Evolutionary conservation across 805 yeast genomes (phyloP).

Genomic region (Nakazawaea ambrosiae): DNA sequence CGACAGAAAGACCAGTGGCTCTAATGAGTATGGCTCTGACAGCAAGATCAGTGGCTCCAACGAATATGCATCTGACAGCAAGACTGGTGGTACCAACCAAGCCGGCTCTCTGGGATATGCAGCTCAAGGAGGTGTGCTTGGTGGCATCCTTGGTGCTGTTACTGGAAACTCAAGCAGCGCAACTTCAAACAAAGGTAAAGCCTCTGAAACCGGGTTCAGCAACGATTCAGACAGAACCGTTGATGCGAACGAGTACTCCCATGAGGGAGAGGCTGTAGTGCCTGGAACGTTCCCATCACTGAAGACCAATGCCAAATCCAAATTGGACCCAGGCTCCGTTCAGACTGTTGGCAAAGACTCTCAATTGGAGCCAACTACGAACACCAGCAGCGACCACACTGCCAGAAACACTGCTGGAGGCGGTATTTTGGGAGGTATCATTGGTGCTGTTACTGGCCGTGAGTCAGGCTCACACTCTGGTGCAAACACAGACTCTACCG

Average conservation of each 20-base stretch:
- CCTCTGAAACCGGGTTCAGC: neutral
- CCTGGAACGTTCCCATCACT: neutral
- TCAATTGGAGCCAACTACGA: neutral
- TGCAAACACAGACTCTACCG: neutral
- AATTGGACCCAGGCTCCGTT: neutral
- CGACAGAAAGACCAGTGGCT: too few species aligned
- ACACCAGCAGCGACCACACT: neutral
- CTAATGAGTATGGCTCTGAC: too few species aligned
- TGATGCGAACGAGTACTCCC: neutral
- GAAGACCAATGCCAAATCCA: neutral
- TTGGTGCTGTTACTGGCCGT: neutral
- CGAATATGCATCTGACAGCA: too few species aligned
- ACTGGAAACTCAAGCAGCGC: constrained; percentile 5
- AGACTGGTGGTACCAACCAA: too few species aligned
- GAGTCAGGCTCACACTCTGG: constrained; percentile 1
- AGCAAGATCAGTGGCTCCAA: too few species aligned
- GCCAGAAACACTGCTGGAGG: constrained; percentile 2
- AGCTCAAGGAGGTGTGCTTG: constrained; percentile 13
- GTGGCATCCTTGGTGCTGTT: constrained; percentile 10
- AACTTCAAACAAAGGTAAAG: neutral
- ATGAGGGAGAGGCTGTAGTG: neutral
- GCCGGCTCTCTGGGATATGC: too few species aligned
- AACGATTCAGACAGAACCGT: neutral
- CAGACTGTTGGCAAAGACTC: neutral
- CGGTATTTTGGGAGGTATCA: constrained; percentile 11